Percentiles rank a stretch among this genome's conserved stretches.
phyloP scores from a whole-genome alignment of 2,329 filamentous ascomycete genomes.

The Pseudogymnoascus sp. region DNA sequence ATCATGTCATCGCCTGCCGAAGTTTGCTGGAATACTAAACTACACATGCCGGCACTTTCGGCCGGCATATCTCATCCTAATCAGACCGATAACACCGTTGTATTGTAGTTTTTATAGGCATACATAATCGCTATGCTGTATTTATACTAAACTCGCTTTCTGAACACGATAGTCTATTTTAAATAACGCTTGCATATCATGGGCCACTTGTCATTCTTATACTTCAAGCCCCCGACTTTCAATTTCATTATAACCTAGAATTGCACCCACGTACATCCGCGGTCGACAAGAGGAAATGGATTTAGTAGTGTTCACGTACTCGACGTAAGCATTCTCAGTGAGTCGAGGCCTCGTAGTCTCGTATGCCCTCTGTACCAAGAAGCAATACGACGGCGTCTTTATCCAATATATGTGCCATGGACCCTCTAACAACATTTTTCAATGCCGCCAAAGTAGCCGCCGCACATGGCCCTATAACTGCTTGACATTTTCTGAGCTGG shows the following conservation, averaged over 20 bases:
- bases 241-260: not conserved
- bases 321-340: conserved; percentile 27
- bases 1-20: no score
- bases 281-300: not conserved
- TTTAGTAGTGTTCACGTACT: not conserved
- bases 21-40: no score
- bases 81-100: not conserved
- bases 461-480: conserved; percentile 38
- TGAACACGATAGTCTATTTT: not conserved
- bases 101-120: not conserved
- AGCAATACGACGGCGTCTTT: conserved; percentile 50
- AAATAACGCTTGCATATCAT: not conserved
- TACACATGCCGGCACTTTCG: no score
- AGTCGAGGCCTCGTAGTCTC: conserved; percentile 41
- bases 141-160: not conserved
- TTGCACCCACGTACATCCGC: not conserved
- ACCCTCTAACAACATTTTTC: conserved; percentile 32
- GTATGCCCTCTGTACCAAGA: conserved; percentile 55
- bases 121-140: not conserved
- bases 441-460: conserved; percentile 47
- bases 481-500: conserved; percentile 28
- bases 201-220: not conserved
- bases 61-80: no score
- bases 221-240: not conserved
- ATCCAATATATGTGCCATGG: conserved; percentile 29